These are phyloP conservation scores for Paxillus involutus DNA, from an alignment of 768 basidiomycete genomes.

Conservation along the genomic window DNA sequence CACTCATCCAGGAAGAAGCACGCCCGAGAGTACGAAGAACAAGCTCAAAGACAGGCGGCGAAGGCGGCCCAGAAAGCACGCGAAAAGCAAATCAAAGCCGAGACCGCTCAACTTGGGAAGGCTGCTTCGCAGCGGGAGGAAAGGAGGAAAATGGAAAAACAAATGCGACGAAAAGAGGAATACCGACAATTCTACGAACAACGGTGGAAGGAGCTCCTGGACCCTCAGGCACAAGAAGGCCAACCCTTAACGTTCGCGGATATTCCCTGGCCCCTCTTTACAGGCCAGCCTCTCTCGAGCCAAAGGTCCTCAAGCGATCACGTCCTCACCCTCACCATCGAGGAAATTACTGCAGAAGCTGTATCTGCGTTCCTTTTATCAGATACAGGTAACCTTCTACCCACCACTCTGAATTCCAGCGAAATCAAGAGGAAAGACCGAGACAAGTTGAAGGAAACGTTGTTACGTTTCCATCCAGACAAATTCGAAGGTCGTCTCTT, in stretches of 20 bases:
- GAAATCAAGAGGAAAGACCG: constrained; percentile 46
- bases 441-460: constrained; percentile 64
- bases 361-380: constrained; percentile 60
- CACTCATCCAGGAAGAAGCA: constrained; percentile 56
- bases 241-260: constrained; percentile 47
- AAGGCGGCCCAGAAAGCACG: constrained; percentile 52
- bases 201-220: constrained; percentile 55
- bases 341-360: constrained; percentile 54
- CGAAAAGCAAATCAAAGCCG: constrained; percentile 52
- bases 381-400: background rate
- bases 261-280: constrained; percentile 73
- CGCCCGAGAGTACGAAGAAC: constrained; percentile 63
- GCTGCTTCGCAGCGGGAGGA: constrained; percentile 52
- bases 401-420: constrained; percentile 8
- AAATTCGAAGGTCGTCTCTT: constrained; percentile 79
- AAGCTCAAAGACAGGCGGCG: constrained; percentile 53
- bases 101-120: constrained; percentile 52
- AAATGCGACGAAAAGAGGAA: constrained; percentile 40
- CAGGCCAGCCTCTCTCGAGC: constrained; percentile 25
- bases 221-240: constrained; percentile 23
- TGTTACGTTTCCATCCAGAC: constrained; percentile 78
- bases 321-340: constrained; percentile 32
- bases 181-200: constrained; percentile 55
- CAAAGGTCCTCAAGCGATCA: constrained; percentile 12
- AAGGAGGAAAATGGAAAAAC: constrained; percentile 47